These are phyloP conservation scores for Xylariaceae sp. DNA, from an alignment of 2,329 filamentous ascomycete species.

Conservation along the genomic window DNA sequence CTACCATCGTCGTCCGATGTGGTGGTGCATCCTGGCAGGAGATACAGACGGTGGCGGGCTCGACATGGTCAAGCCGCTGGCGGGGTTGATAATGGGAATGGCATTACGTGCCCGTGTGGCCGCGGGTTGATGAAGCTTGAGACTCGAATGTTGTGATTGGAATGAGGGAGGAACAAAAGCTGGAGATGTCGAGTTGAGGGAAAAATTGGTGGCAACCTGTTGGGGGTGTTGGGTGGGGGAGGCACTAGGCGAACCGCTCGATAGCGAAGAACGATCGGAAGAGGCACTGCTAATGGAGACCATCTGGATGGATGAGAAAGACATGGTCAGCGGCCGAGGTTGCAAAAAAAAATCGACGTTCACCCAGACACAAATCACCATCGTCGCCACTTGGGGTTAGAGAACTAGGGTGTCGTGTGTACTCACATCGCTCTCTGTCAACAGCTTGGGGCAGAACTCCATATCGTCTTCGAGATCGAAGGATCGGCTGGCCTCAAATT, in stretches of 20 bases:
- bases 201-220: slow-evolving; percentile 73
- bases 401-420: too few relatives aligned
- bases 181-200: slow-evolving; percentile 64
- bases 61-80: slow-evolving; percentile 80
- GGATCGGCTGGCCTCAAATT: slow-evolving; percentile 86
- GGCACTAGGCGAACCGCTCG: slow-evolving; percentile 87
- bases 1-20: slow-evolving; percentile 55
- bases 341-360: neutral
- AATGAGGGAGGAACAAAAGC: slow-evolving; percentile 62
- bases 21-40: slow-evolving; percentile 59
- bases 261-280: slow-evolving; percentile 91
- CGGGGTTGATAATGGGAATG: slow-evolving; percentile 96
- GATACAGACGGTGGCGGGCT: slow-evolving; percentile 77
- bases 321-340: slow-evolving; percentile 10
- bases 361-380: slow-evolving; percentile 4
- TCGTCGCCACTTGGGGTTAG: slow-evolving; percentile 2
- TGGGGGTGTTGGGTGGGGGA: slow-evolving; percentile 87
- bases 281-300: slow-evolving; percentile 85
- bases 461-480: slow-evolving; percentile 96
- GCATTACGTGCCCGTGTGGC: slow-evolving; percentile 88
- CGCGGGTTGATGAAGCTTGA: slow-evolving; percentile 88
- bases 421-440: slow-evolving; percentile 92
- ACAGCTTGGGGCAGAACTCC: slow-evolving; percentile 87
- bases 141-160: slow-evolving; percentile 59
- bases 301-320: slow-evolving; percentile 54